Conservation (phyloP, 345 rosid genomes). For the Aegle marmelos region DNA sequence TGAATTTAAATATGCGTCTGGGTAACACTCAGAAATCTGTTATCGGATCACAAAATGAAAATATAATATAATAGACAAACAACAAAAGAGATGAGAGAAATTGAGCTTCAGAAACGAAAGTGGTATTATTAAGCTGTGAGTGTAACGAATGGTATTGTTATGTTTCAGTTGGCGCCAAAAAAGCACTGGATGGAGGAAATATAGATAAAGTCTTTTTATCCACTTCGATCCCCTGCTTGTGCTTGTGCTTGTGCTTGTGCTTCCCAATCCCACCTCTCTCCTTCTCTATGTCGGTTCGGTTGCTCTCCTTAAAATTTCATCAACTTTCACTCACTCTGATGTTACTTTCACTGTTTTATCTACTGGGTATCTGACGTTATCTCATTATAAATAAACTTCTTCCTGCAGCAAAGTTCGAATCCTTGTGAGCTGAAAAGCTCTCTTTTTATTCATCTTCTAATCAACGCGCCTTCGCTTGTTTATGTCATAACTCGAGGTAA, state of each 20-base stretch:
- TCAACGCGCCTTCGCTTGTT: not conserved
- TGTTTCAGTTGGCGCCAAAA: slow-evolving; percentile 39
- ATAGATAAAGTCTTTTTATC: slow-evolving; percentile 34
- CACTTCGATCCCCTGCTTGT: slow-evolving; percentile 21
- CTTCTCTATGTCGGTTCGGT: slow-evolving; percentile 5
- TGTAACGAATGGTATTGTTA: slow-evolving; percentile 5
- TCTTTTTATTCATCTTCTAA: not conserved
- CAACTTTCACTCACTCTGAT: slow-evolving; percentile 4
- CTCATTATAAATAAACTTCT: not conserved
- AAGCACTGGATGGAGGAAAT: slow-evolving; percentile 15
- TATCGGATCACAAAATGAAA: not conserved
- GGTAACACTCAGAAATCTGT: not conserved
- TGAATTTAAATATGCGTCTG: not conserved
- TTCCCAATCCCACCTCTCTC: not conserved
- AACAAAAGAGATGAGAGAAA: not conserved
- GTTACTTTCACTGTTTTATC: not conserved
- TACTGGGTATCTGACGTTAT: not conserved
- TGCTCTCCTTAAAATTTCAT: not conserved
- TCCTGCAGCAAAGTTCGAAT: not conserved
- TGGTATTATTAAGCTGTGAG: not conserved
- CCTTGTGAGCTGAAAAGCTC: not conserved
- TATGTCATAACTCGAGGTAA: slow-evolving; percentile 1
- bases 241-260: slow-evolving; percentile 7
- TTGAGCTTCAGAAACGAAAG: not conserved
- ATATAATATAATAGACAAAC: not conserved